These are phyloP conservation scores for Rhododendron williamsianum DNA, from an alignment of 148 eudicot species.

Conservation along the genomic window DNA sequence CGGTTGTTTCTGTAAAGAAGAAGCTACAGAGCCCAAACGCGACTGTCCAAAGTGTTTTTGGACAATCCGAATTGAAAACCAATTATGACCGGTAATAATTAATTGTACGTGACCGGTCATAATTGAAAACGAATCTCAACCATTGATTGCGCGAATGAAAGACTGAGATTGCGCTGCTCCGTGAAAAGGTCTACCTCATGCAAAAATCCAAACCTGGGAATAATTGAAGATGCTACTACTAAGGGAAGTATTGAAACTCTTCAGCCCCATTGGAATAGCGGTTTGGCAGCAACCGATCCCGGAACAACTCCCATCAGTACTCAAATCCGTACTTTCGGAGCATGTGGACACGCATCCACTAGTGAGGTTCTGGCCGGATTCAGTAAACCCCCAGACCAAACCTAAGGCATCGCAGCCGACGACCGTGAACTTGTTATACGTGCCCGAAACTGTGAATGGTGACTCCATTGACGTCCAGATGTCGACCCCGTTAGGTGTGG, in stretches of 20 bases:
- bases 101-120: too few relatives aligned
- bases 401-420: conserved; percentile 40
- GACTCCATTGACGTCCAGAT: too few relatives aligned
- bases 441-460: conserved; percentile 9
- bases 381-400: not conserved
- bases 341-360: conserved; percentile 26
- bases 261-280: not conserved
- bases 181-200: too few relatives aligned
- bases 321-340: conserved; percentile 8
- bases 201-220: not conserved
- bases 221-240: not conserved
- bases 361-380: conserved; percentile 6
- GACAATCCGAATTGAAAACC: too few relatives aligned
- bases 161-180: too few relatives aligned
- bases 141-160: too few relatives aligned
- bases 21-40: too few relatives aligned
- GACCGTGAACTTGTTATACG: conserved; percentile 28
- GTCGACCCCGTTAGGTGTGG: too few relatives aligned
- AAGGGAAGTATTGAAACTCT: not conserved
- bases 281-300: conserved; percentile 36
- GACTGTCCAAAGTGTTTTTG: too few relatives aligned
- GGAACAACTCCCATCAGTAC: conserved; percentile 13
- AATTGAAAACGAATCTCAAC: too few relatives aligned
- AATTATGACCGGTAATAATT: too few relatives aligned
- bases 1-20: too few relatives aligned